Evolutionary conservation across 2,329 filamentous ascomycete species (phyloP).

Genomic region (Hypoxylon sp.): DNA sequence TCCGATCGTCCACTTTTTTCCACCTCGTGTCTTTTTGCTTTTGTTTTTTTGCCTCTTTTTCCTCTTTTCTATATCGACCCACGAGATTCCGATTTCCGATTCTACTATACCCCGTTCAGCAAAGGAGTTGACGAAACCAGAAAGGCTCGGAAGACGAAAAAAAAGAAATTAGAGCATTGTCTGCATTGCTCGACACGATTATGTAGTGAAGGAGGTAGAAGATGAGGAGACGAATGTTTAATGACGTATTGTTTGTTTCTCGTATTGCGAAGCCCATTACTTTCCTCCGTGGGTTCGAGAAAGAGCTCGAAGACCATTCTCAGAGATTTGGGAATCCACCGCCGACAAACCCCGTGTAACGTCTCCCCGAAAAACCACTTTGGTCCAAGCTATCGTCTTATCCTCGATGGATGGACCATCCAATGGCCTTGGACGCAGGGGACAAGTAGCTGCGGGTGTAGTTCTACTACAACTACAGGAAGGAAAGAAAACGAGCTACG

Average conservation of each 20-base stretch:
- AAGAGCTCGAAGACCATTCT: not conserved
- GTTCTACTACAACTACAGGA: constrained; percentile 10
- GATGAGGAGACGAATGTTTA: constrained; percentile 29
- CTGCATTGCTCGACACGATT: constrained; percentile 12
- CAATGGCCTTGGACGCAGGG: constrained; percentile 5
- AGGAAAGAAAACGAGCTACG: not conserved
- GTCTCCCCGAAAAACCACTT: not conserved
- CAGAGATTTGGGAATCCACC: not conserved
- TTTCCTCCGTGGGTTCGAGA: not conserved
- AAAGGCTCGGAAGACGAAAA: constrained; percentile 12
- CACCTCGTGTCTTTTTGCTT: no score
- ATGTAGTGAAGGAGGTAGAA: constrained; percentile 6
- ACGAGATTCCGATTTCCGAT: constrained; percentile 6
- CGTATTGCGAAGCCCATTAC: constrained; percentile 20
- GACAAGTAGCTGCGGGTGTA: not conserved
- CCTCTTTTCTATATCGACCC: not conserved
- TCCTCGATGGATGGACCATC: constrained; percentile 35
- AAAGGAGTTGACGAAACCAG: constrained; percentile 6
- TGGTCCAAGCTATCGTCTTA: not conserved
- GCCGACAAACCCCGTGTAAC: constrained; percentile 11
- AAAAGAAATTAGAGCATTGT: constrained; percentile 9
- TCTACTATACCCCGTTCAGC: constrained; percentile 34
- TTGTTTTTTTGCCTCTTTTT: not conserved
- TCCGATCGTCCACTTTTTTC: not conserved
- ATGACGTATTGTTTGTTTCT: constrained; percentile 24